Base-by-base conservation (phyloP, 2,329 filamentous ascomycete genomes). In the Colletotrichum echinochloae region DNA sequence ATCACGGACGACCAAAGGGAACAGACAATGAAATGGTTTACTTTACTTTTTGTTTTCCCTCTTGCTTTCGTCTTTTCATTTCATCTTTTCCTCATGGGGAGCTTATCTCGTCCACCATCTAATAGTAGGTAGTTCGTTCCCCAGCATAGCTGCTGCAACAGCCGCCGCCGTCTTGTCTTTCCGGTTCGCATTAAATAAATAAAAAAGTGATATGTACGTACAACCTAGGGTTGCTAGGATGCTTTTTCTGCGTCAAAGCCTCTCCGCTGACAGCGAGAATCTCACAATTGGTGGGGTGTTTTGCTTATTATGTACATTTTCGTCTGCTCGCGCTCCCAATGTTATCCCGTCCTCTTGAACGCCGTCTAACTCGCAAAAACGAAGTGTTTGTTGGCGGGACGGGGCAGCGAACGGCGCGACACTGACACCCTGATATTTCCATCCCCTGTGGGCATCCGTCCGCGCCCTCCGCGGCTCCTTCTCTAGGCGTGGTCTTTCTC, bases 111-210 rank as follows among this genome's bases (percentile, higher is more conserved):
- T 46, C 11, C 60, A 35, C 48, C 35, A n/a, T 62, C 60, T 54
- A 48, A 23, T 51, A 62, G 26, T 23, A 26, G 35, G 30, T 18
- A 44, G 48, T 35, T 33, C 11, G 6, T 16, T 52, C 35, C 18
- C 26, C 48, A 5, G 11, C 20, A 20, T 48, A 30, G 33, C 46
- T 41, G 59, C 59, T 35, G 16, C 26, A 20, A 35, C 35, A 26
- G 46, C 46, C 33, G 23, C 44, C 44, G 5, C 23, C 5, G n/a
- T 28, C 20, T 28, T 37, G 28, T 41, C 63, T 41, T 37, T 57
- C 39, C 41, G 70, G 62, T 72, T 70, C 39, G 57, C 70, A 72
- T 72, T 72, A 72, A 55, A 72, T n/a, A n/a, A n/a, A n/a, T n/a
- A n/a, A n/a, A n/a, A 70, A 54, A 37, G 68, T 46, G 59, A 23